Conservation (phyloP, 768 basidiomycete genomes). For the Epithele typhae region DNA sequence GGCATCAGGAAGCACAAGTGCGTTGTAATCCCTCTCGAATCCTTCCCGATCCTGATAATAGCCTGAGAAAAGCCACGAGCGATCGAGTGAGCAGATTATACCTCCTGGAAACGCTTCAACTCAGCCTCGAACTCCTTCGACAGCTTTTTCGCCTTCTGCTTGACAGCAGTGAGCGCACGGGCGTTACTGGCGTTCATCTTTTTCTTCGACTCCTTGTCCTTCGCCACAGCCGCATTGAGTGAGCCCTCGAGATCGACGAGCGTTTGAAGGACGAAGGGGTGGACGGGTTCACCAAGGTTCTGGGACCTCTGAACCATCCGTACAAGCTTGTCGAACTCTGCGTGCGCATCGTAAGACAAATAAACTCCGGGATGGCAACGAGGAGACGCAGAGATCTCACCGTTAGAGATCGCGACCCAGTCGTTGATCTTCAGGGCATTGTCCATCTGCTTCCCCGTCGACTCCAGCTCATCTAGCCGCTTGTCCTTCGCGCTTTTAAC, state of each 20-base stretch:
- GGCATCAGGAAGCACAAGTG: slow-evolving; percentile 42
- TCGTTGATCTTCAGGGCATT: slow-evolving; percentile 96
- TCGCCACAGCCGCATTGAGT: slow-evolving; percentile 65
- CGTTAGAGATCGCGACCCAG: slow-evolving; percentile 89
- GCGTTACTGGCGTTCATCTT: slow-evolving; percentile 95
- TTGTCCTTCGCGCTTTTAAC: slow-evolving; percentile 90
- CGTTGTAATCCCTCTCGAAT: slow-evolving; percentile 73
- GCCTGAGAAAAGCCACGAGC: neutral
- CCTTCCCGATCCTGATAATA: slow-evolving; percentile 76
- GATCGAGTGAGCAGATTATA: slow-evolving; percentile 30
- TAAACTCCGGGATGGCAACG: neutral
- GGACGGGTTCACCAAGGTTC: slow-evolving; percentile 80
- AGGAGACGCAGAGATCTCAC: slow-evolving; percentile 39
- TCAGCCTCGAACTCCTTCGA: slow-evolving; percentile 84
- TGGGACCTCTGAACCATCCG: slow-evolving; percentile 87
- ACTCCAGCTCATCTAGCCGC: slow-evolving; percentile 92
- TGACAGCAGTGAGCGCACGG: slow-evolving; percentile 94
- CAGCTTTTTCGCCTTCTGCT: slow-evolving; percentile 93
- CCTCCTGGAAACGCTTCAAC: slow-evolving; percentile 74
- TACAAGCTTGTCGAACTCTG: slow-evolving; percentile 90
- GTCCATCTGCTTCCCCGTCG: slow-evolving; percentile 84
- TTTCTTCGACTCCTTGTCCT: slow-evolving; percentile 92
- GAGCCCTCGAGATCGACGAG: slow-evolving; percentile 72
- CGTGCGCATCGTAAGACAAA: too few species aligned
- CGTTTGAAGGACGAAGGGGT: slow-evolving; percentile 79